Base-by-base conservation (phyloP, 1,284 basidiomycete genomes). In the Cronartium quercuum region DNA sequence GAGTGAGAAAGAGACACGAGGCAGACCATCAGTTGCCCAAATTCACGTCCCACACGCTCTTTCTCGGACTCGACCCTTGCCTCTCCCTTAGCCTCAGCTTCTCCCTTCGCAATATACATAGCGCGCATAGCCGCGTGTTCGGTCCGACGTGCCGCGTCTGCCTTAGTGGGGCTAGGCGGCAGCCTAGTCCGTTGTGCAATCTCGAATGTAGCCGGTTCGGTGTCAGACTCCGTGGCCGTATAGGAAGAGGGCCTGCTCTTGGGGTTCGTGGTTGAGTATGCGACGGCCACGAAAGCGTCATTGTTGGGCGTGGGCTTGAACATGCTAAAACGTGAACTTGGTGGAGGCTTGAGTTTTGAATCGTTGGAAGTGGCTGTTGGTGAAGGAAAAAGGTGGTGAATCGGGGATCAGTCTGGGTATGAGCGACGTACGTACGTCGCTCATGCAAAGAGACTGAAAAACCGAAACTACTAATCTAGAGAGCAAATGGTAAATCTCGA, bases 11-110 rank as follows among this genome's bases (percentile, higher is more conserved):
- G 3, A 6, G 6, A 18, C 6, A 13, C 5, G 37, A 40, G 34
- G 21, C 71, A 40, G 6, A 67, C 71, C 18, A 75, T 57, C 6
- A 75, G 58, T 40, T 75, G 58, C 67, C 67, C 71, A 40, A 75
- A 75, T 40, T 75, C 71, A 35, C 71, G 35, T 7, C 51, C 64
- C 2, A 75, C 71, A 38, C 71, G n/a, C n/a, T 75, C 62, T 51
- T 75, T 75, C 34, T 75, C 71, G 44, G 38, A 58, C 55, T 75
- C 71, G 12, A 66, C 47, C 42, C 51, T 44, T n/a, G n/a, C n/a
- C 6, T 34, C 29, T 34, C 71, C 71, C n/a, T 67, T 35, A 1
- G 21, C 29, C 24, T 18, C 29, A 18, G 58, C 38, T 0, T 57
- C 34, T 1, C 6, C 41, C 21, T 75, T 63, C 15, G 71, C 47